phyloP scores from a whole-genome alignment of 768 basidiomycete species.

The Calocera cornea region DNA sequence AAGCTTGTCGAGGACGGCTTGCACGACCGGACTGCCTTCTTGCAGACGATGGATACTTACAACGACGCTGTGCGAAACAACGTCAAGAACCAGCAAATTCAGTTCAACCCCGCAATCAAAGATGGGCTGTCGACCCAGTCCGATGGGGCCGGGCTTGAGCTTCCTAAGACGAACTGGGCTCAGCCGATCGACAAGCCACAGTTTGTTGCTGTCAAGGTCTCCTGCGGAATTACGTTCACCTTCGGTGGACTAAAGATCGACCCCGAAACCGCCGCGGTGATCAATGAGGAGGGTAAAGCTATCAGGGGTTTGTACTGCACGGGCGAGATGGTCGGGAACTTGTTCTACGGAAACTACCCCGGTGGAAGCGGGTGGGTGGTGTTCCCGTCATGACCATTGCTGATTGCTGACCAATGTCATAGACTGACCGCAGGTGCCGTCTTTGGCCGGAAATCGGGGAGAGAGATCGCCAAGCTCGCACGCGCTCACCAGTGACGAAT shows the following conservation, averaged over 20 bases:
- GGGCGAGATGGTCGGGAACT: conserved; percentile 54
- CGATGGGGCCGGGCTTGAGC: conserved; percentile 22
- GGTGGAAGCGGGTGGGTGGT: conserved; percentile 40
- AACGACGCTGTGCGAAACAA: conserved; percentile 33
- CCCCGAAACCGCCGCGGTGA: conserved; percentile 38
- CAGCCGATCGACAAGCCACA: conserved; percentile 38
- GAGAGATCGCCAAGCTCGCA: conserved; percentile 27
- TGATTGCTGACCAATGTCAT: neutral
- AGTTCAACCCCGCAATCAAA: conserved; percentile 53
- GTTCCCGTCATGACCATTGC: neutral
- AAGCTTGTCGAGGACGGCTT: conserved; percentile 27
- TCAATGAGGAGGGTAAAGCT: conserved; percentile 29
- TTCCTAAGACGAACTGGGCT: conserved; percentile 60
- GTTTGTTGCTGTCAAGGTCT: conserved; percentile 52
- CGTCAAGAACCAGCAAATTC: conserved; percentile 19
- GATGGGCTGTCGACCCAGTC: conserved; percentile 47
- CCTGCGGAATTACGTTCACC: conserved; percentile 60
- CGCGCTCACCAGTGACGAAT: neutral
- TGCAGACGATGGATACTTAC: conserved; percentile 37
- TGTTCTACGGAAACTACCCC: conserved; percentile 55
- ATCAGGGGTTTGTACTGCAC: conserved; percentile 49
- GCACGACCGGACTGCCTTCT: conserved; percentile 29
- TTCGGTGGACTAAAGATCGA: conserved; percentile 56
- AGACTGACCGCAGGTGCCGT: conserved; percentile 46
- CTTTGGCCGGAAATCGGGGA: conserved; percentile 46